phyloP scores from a whole-genome alignment of 2,329 filamentous ascomycete species.

The Metarhizium rileyi region DNA sequence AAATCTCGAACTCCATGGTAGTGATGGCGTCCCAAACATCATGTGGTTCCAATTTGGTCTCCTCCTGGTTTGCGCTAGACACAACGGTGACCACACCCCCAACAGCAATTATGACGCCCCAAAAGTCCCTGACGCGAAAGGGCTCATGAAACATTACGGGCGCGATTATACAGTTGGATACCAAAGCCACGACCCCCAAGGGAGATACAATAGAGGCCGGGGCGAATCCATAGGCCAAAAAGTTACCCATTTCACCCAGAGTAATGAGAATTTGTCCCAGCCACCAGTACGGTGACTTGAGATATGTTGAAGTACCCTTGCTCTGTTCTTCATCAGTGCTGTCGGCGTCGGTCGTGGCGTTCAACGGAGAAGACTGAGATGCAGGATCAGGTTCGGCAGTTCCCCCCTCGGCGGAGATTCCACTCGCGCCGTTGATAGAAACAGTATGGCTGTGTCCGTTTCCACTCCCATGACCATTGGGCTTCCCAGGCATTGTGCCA shows the following conservation, averaged over 20 bases:
- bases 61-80: constrained; percentile 77
- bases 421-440: constrained; percentile 23
- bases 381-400: constrained; percentile 42
- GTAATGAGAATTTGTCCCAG: constrained; percentile 85
- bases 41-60: constrained; percentile 82
- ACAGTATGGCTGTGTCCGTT: constrained; percentile 18
- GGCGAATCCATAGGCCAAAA: constrained; percentile 93
- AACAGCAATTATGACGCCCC: constrained; percentile 81
- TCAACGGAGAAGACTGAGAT: constrained; percentile 38
- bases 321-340: constrained; percentile 18
- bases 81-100: constrained; percentile 87
- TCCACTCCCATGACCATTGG: constrained; percentile 3
- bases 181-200: constrained; percentile 87
- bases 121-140: constrained; percentile 75
- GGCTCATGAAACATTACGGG: constrained; percentile 87
- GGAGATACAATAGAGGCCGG: constrained; percentile 96
- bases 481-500: constrained; percentile 20
- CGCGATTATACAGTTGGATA: constrained; percentile 95
- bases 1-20: constrained; percentile 81
- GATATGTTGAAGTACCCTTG: constrained; percentile 57
- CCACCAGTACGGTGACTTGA: constrained; percentile 96
- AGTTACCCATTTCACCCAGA: constrained; percentile 89
- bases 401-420: constrained; percentile 10
- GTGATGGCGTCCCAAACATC: constrained; percentile 87
- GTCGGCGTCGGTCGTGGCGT: constrained; percentile 15